Percentiles rank a stretch among this genome's conserved stretches.
Conservation (phyloP, 2,329 filamentous ascomycete genomes). For the Aspergillus bombycis region DNA sequence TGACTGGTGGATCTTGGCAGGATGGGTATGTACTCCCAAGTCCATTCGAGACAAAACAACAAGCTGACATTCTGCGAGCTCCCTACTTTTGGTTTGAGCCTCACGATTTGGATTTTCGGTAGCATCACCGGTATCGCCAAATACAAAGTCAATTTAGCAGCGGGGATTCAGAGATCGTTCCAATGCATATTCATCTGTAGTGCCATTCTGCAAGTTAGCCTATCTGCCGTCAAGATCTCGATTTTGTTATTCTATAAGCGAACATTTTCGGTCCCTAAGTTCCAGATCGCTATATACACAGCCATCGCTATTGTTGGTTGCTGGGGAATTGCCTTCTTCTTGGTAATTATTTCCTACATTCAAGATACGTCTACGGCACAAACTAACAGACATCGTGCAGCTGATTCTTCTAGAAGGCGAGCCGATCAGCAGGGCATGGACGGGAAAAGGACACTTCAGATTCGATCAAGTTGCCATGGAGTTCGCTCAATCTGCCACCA, state of each 20-base stretch:
- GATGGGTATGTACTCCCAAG: not conserved
- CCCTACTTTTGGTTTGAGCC: not conserved
- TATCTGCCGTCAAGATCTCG: not conserved
- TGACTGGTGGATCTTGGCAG: not conserved
- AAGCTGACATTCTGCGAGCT: not conserved
- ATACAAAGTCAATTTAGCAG: not conserved
- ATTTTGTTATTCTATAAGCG: not conserved
- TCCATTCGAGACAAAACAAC: not conserved
- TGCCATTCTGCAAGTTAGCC: not conserved
- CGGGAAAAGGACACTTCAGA: not conserved
- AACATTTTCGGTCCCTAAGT: not conserved
- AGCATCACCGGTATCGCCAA: not conserved
- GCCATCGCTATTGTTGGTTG: not conserved
- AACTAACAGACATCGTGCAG: not conserved
- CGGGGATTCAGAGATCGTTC: not conserved
- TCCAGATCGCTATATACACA: not conserved
- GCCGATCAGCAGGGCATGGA: not conserved
- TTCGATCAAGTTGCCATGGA: not conserved
- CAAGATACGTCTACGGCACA: fast-evolving
- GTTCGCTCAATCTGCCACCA: not conserved
- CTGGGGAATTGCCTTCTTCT: not conserved
- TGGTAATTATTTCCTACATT: not conserved
- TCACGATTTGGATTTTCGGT: not conserved
- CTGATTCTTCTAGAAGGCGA: not conserved
- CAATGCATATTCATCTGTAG: not conserved